Base-by-base conservation (phyloP, 345 rosid genomes). In the Camelina sativa region DNA sequence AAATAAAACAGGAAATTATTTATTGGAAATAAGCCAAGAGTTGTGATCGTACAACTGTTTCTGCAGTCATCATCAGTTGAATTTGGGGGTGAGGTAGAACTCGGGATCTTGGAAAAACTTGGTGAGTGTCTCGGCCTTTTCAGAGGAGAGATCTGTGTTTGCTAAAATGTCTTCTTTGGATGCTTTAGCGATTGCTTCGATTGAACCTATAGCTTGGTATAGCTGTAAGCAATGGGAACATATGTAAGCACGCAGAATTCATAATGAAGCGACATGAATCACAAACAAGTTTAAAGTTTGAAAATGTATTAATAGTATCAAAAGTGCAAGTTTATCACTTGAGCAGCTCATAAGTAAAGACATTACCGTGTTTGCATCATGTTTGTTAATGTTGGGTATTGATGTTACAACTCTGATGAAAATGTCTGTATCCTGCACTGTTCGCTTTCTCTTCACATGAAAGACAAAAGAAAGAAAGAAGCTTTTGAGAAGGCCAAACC, bases 131-230 rank as follows among this genome's bases (percentile, higher is more conserved):
- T 85, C 91, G 28, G 92, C 96, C 80, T 95, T 95, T 30, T 89
- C 89, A 19, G 86, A 80, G 23, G 97, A 95, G 50, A 90, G 96
- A 77, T 95, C 97, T 5, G 97, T 92, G 80, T 82, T 88, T 63
- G 88, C 93, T 75, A 90, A 37, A 72, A 95, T 85, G 50, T 69
- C 62, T 76, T 86, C 90, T 84, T 87, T 89, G 10, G 96, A 85
- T 80, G 97, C 88, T 80, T 89, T 95, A 8, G 89, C 90, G 25
- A 90, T 85, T 22, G 96, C 88, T 81, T 90, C 92, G 11, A 95
- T 84, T 6, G 99, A 95, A 38, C 99, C 99, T 67, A 92, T 85
- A 17, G 93, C 89, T 81, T 88, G 97, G 83, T 83, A 84, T 11
- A 94, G 91, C 99, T 94, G 86, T 67, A 73, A 76, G 46, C 69